A percentile compares a stretch with the other conserved stretches of the same genome.
Evolutionary conservation across 305 asterid species (phyloP).

Genomic region (Fraxinus baroniana): DNA sequence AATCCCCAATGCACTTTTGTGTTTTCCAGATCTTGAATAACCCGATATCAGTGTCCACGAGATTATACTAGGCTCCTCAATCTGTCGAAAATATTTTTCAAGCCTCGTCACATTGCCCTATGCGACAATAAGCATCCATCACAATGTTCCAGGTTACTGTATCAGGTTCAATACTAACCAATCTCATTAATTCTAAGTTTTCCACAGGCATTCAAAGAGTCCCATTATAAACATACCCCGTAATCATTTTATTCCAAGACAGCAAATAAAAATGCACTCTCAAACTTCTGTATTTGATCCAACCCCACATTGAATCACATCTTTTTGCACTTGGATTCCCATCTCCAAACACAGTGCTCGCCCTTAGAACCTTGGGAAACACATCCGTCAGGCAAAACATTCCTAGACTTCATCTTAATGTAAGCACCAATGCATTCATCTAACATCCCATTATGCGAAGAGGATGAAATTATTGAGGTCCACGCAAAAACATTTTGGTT

Average conservation of each 20-base stretch:
- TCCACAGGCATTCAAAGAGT: conserved; percentile 30
- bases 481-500: conserved; percentile 41
- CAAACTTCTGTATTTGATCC: conserved; percentile 29
- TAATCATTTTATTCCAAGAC: conserved; percentile 40
- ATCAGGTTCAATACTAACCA: conserved; percentile 34
- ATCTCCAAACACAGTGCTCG: conserved; percentile 19
- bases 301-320: conserved; percentile 30
- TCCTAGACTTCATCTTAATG: conserved; percentile 30
- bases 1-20: conserved; percentile 12
- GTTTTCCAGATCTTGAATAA: conserved; percentile 33
- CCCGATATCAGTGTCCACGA: conserved; percentile 51
- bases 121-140: conserved; percentile 41
- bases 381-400: conserved; percentile 36
- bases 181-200: conserved; percentile 30
- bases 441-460: conserved; percentile 25
- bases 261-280: too few species aligned
- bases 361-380: conserved; percentile 35
- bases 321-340: conserved; percentile 39
- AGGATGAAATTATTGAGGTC: conserved; percentile 35
- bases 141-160: conserved; percentile 35
- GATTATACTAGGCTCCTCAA: conserved; percentile 37
- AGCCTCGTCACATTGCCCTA: conserved; percentile 42
- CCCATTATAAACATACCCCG: conserved; percentile 32
- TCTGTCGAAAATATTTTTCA: conserved; percentile 26
- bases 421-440: conserved; percentile 28